Base-by-base conservation (phyloP, 2,329 filamentous ascomycete genomes). In the Pestalotiopsis sp. region DNA sequence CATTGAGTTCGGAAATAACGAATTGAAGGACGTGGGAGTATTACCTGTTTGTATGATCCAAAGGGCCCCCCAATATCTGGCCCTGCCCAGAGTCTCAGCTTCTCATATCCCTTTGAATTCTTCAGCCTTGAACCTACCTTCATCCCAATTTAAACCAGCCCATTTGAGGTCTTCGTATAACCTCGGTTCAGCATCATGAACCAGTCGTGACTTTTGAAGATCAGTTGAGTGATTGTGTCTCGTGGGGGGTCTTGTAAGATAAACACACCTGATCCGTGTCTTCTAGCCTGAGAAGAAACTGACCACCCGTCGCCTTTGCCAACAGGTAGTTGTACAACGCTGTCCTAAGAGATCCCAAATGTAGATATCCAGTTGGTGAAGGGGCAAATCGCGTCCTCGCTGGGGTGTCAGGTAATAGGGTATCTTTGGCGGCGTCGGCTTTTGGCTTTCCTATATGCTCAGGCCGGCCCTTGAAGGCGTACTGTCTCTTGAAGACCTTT, bases 261-360 rank as follows among this genome's bases (percentile, higher is more conserved):
- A 66, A 70, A 67, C 85, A 73, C 81, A 94, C 93, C 86, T 93
- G 93, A 81, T 98, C 96, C 4, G 96, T 99, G 79, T 99, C 96
- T 83, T 99, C 96, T 71, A 99, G 90, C 11, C 96, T 90, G 64
- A 99, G 83, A 12, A 99, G 82, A 75, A 99, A 99, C 78, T 97
- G 92, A 6, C 96, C 96, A 4, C 92, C 91, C 0, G 96, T 97
- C 2, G 92, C 90, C 75, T 91, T 93, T 0, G 96, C 95, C n/a
- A 97, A 86, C 4, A 99, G 84, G 73, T 95, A 98, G 76, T 97
- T 98, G 83, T 94, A 98, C n/a, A 99, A 82, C 0, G 97, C 97
- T 0, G 96, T 99, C 69, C 96, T 87, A 45, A 99, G 81, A 0
- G 95, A 97, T 4, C 96, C 96, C 13, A 99, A 85, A 80, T 99